Base-by-base conservation (phyloP, 768 basidiomycete species). In the Postia placenta region DNA sequence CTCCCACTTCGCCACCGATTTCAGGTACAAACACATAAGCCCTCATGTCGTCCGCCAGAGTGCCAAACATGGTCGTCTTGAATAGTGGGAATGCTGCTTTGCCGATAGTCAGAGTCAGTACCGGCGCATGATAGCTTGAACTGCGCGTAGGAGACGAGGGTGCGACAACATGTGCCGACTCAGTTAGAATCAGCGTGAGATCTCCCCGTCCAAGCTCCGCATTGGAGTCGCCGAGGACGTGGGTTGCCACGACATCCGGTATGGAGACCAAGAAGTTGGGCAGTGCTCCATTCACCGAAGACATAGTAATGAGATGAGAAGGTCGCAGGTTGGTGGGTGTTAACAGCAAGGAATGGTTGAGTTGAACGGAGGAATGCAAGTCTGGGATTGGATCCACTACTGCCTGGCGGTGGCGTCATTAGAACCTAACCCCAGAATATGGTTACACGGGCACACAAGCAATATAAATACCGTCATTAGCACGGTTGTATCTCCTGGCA, bases 21-120 rank as follows among this genome's bases (percentile, higher is more conserved):
- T 60, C 53, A 0, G 57, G 60, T 11, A 28, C 45, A 41, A 58
- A 61, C 5, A 55, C 42, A 41, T 60, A 60, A 15, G 53, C 50
- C n/a, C 54, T 25, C n/a, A 46, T 47, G 37, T 58, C 53, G 40
- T 54, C 54, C 0, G 51, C 49, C 11, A 61, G 51, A 4, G 60
- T 61, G 9, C 60, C 57, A 27, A 61, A 61, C 0, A 47, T 28
- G 0, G 56, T 58, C 11, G 48, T 56, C 48, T 49, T 50, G 42
- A 48, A 54, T 33, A 61, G 41, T 1, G 60, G 51, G 52, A 58
- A 58, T 1, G 50, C 44, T 1, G 53, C 55, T 2, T 46, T 41
- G 15, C 57, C 57, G 30, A 56, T 49, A 17, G 49, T 51, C 33
- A 58, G 36, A 1, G 55, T 56, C n/a, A 58, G 38, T 1, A 58